phyloP scores from a whole-genome alignment of 2,329 filamentous ascomycete genomes.

The Thelonectria blattea region DNA sequence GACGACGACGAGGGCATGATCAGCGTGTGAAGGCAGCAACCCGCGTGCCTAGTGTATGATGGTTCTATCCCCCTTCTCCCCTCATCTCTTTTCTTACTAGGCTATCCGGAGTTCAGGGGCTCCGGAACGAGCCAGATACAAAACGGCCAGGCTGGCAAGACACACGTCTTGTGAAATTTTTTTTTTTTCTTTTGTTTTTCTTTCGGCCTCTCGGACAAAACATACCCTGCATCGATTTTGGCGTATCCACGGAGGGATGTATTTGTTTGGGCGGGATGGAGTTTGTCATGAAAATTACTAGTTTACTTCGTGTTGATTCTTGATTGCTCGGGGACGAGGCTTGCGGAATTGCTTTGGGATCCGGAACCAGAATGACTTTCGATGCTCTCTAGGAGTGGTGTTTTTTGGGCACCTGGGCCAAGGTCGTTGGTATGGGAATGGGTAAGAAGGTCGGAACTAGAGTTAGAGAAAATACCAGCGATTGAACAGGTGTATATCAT shows the following conservation, averaged over 20 bases:
- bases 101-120: conserved; percentile 28
- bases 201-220: conserved; percentile 21
- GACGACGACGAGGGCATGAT: conserved; percentile 43
- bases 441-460: conserved; percentile 32
- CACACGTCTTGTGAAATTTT: conserved; percentile 27
- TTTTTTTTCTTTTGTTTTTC: conserved; percentile 11
- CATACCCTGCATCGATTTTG: conserved; percentile 40
- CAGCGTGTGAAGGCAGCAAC: conserved; percentile 37
- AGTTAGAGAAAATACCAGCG: conserved; percentile 40
- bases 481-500: conserved; percentile 25
- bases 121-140: conserved; percentile 19
- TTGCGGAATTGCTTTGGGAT: conserved; percentile 6
- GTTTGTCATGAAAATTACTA: conserved; percentile 29
- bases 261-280: conserved; percentile 20
- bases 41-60: background rate
- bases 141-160: conserved; percentile 25
- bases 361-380: conserved; percentile 35
- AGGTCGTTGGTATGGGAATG: conserved; percentile 14
- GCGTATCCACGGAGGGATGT: conserved; percentile 31
- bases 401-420: conserved; percentile 9
- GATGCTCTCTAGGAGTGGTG: conserved; percentile 12
- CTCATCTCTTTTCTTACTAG: conserved; percentile 23
- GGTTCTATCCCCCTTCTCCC: conserved; percentile 16
- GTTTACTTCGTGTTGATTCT: conserved; percentile 13
- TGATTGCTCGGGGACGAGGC: conserved; percentile 11